Conservation (phyloP, 768 basidiomycete genomes). For the Russula earlei region DNA sequence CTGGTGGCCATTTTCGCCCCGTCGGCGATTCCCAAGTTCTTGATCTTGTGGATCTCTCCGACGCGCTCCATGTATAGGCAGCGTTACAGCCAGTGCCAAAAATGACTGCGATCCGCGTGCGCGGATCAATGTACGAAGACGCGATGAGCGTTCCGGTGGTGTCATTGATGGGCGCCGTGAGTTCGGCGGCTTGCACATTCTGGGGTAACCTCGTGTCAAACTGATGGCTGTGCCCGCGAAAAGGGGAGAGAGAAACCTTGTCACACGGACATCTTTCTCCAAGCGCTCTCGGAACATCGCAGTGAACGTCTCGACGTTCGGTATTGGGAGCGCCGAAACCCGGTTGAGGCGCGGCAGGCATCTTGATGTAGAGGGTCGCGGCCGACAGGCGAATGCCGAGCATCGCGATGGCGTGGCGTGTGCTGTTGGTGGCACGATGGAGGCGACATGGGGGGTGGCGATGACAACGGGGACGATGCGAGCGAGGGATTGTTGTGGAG, state of each 20-base stretch:
- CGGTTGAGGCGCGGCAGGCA: too few relatives aligned
- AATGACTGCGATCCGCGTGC: conserved; percentile 89
- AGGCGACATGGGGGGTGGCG: too few relatives aligned
- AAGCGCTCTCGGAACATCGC: conserved; percentile 86
- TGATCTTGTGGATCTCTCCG: conserved; percentile 77
- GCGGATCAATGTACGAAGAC: conserved; percentile 88
- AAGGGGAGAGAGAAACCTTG: background rate
- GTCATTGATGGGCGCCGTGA: conserved; percentile 92
- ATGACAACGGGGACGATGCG: too few relatives aligned
- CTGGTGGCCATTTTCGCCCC: conserved; percentile 84
- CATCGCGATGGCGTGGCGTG: too few relatives aligned
- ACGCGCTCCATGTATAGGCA: conserved; percentile 94
- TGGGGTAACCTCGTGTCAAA: conserved; percentile 27
- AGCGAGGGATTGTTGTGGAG: too few relatives aligned
- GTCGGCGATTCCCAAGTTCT: conserved; percentile 57
- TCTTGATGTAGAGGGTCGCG: too few relatives aligned
- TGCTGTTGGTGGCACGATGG: too few relatives aligned
- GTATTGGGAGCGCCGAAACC: conserved; percentile 90
- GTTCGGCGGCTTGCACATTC: conserved; percentile 73
- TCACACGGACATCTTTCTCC: conserved; percentile 52
- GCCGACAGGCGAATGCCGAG: too few relatives aligned
- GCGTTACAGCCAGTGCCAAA: conserved; percentile 99
- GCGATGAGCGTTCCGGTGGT: conserved; percentile 97
- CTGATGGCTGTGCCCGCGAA: conserved; percentile 1
- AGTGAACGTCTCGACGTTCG: conserved; percentile 86